These are phyloP conservation scores for Geranium brycei DNA, from an alignment of 345 rosid genomes.

Conservation along the genomic window DNA sequence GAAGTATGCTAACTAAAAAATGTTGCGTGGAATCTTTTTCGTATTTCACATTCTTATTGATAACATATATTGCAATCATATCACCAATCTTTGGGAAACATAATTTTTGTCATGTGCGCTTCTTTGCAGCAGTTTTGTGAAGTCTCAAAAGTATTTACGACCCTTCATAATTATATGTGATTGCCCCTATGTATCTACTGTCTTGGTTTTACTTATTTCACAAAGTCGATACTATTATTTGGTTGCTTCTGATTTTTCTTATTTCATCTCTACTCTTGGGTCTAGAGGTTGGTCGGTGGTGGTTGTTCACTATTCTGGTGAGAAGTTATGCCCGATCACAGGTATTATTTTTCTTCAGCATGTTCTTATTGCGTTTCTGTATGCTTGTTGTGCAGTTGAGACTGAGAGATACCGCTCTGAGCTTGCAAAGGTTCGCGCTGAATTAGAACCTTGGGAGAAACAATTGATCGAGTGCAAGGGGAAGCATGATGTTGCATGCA, in stretches of 20 bases:
- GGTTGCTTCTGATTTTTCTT: background rate
- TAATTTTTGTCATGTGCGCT: background rate
- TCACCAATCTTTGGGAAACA: background rate
- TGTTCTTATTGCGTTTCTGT: background rate
- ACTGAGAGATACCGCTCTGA: slow-evolving; percentile 69
- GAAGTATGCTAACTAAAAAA: background rate
- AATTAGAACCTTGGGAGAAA: slow-evolving; percentile 90
- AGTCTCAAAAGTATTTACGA: background rate
- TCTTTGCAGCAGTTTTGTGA: background rate
- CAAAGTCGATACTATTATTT: background rate
- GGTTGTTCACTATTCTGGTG: background rate
- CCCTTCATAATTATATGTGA: background rate
- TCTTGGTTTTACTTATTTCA: too few relatives aligned
- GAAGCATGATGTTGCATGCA: slow-evolving; percentile 72
- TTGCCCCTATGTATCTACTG: too few relatives aligned
- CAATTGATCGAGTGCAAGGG: slow-evolving; percentile 82
- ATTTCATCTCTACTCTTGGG: background rate
- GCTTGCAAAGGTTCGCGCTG: slow-evolving; percentile 67
- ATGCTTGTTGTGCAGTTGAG: slow-evolving; percentile 40
- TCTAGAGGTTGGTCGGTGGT: background rate
- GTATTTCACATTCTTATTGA: background rate
- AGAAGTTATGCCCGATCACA: background rate
- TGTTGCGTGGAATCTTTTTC: background rate
- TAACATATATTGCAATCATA: background rate
- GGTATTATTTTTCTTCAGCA: background rate